Percentiles rank a stretch among this genome's conserved stretches.
phyloP scores from a whole-genome alignment of 23 red algal genomes.

The Pyropia yezoensis region DNA sequence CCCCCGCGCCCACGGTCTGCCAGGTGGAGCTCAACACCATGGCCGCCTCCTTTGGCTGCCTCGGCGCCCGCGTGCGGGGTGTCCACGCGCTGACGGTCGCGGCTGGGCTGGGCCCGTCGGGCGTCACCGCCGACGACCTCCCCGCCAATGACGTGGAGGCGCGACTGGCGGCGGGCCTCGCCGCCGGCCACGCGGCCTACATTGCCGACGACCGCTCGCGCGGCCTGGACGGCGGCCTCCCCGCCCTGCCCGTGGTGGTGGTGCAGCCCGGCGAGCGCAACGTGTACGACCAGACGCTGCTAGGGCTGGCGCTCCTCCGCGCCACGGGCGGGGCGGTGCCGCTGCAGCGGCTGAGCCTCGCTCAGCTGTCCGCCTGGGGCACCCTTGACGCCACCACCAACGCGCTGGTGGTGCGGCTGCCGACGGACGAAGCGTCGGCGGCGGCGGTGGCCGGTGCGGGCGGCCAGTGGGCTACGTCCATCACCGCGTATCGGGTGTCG shows the following conservation, averaged over 20 bases:
- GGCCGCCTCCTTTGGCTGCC: constrained; percentile 65
- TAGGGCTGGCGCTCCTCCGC: constrained; percentile 47
- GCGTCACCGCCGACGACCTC: constrained; percentile 10
- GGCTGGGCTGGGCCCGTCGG: neutral
- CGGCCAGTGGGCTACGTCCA: neutral
- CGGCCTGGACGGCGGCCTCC: neutral
- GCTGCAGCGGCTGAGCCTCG: constrained; percentile 48
- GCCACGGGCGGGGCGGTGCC: constrained; percentile 16
- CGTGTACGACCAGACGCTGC: constrained; percentile 66
- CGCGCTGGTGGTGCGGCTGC: neutral
- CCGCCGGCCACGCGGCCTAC: constrained; percentile 26
- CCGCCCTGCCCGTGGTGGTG: constrained; percentile 51
- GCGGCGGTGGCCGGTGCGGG: neutral
- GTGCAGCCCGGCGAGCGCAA: constrained; percentile 83
- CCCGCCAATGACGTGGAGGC: constrained; percentile 20
- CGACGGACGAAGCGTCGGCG: neutral
- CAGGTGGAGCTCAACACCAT: constrained; percentile 97
- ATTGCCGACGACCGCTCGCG: neutral
- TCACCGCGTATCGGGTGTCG: constrained; percentile 9
- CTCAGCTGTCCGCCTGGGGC: constrained; percentile 17
- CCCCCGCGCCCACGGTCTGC: constrained; percentile 10
- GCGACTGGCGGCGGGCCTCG: constrained; percentile 28
- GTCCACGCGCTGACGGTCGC: constrained; percentile 44
- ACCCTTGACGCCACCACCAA: constrained; percentile 1
- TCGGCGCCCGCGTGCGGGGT: constrained; percentile 21